Evolutionary conservation across 805 yeast species (phyloP), one percentile per base, ranked within the genome.

Genomic region (Yarrowia sp.): DNA sequence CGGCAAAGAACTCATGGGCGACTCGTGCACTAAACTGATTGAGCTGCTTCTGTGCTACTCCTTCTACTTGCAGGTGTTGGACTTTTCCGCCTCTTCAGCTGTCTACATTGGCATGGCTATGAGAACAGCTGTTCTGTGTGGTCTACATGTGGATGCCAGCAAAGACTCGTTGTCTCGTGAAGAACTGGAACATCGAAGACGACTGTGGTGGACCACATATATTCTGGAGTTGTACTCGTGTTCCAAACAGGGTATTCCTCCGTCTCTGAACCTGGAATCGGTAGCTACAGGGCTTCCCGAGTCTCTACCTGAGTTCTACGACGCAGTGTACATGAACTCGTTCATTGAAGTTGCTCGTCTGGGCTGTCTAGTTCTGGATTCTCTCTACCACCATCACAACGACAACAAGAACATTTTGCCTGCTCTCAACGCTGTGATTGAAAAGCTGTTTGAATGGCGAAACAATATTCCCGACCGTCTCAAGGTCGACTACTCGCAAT

Each of bases 141-240:
- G 72, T 6, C 19, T 70, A 30, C 70, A 70, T 63, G 69, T 54
- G 3, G 70, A 69, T 33, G 67, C 68, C 2, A 62, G 46, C 9
- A 67, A 64, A 41, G 66, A 62, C 9, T 33, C 48, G n/a, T 19
- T 66, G 5, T 17, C 54, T 1, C 32, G 41, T n/a, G 44, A 58
- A 4, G 70, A 69, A 32, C 59, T 67, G 30, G 72, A 70, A 33
- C 72, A 70, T 19, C 46, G 71, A 14, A 40, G 72, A 7, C 36
- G 72, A 14, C 52, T 70, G 11, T 70, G 70, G 70, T 70, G 72
- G 72, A 67, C 72, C 11, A 65, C 69, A 4, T 70, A 67, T 36
- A 65, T 62, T 32, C 19, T 67, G 32, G 72, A 70, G 49, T 52
- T 70, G 11, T 70, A 68, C 38, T 48, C 68, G 6, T 61, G 70